A percentile compares a stretch with the other conserved stretches of the same genome.
Conservation (phyloP, 495 filamentous ascomycete species). For the Trichoderma asperelloides region DNA sequence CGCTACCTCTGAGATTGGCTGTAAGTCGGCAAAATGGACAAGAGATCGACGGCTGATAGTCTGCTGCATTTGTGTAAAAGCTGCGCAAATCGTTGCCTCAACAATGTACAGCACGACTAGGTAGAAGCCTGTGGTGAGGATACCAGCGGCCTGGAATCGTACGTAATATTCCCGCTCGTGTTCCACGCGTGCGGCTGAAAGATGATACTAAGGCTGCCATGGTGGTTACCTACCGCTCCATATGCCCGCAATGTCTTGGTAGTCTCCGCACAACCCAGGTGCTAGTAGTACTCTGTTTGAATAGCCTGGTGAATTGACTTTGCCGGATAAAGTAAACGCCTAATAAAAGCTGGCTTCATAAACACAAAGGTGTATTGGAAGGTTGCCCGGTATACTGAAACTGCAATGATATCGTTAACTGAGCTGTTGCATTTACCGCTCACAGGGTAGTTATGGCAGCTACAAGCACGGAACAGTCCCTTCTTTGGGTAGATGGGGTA, state of each 20-base stretch:
- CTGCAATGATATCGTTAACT: not conserved
- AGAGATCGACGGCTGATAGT: not conserved
- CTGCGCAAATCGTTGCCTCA: not conserved
- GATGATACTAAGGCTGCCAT: not conserved
- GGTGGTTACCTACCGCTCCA: not conserved
- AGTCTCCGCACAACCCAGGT: not conserved
- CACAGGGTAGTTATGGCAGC: not conserved
- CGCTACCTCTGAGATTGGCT: not conserved
- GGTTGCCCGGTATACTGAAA: not conserved
- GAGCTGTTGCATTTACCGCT: not conserved
- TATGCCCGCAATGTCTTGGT: not conserved
- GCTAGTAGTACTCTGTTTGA: not conserved
- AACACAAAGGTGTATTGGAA: not conserved
- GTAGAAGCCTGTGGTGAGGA: not conserved
- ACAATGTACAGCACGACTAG: not conserved
- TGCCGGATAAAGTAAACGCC: not conserved
- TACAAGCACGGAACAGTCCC: not conserved
- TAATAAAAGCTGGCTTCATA: not conserved
- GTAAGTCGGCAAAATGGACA: not conserved
- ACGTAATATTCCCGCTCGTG: not conserved
- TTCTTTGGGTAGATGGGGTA: not conserved
- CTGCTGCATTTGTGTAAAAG: not conserved
- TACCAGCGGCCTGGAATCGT: not conserved
- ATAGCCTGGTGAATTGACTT: not conserved
- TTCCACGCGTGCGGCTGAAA: constrained; percentile 3